Base-by-base conservation (phyloP, 495 filamentous ascomycete genomes). In the Lineolata rhizophorae region DNA sequence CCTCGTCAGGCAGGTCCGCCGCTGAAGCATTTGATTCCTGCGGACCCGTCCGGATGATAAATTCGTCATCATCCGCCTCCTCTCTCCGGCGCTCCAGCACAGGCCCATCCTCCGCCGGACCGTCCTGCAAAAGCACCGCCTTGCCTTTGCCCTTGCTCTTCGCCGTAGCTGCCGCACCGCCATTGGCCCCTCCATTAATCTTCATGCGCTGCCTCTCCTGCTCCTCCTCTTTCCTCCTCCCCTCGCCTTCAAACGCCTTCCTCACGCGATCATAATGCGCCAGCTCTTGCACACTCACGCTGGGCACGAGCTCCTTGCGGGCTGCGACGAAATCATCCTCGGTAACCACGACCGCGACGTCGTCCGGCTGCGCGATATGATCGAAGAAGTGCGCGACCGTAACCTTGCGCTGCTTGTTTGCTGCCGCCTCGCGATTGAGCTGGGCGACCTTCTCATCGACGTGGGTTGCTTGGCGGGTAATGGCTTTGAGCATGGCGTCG, bases 401-500 rank as follows among this genome's bases (percentile, higher is more conserved):
- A 32, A 94, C 65, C 18, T 32, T 13, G 12, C 18, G 29, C 11
- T 16, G 8, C 16, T 44, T 39, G 5, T 40, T 24, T 15, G 54
- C 44, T 14, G 28, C 6, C 6, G 14, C 6, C 10, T 13, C 6
- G 6, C 6, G 6, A 39, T 72, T 72, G 47, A 75, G 48, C 2
- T 56, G 56, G 18, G 63, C 61, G 45, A 97, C 76, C 55, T 92
- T 92, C 20, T 67, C 57, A 46, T 97, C 87, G 10, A 93, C 83
- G 1, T 69, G 60, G 1, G 67, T 62, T 0, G 90, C 82, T 48
- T 91, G 82, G 3, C 87, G 70, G 0, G 85, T 95, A 35, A 95
- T 83, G 3, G 90, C 87, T 51, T 95, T 97, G 31, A 97, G 72
- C 90, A 97, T 95, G 21, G 87, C 79, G 53, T 97, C 87, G 10